Evolutionary conservation across 345 rosid genomes (phyloP), one percentile per base, ranked within the genome.

Genomic region (Hirschfeldia incana): DNA sequence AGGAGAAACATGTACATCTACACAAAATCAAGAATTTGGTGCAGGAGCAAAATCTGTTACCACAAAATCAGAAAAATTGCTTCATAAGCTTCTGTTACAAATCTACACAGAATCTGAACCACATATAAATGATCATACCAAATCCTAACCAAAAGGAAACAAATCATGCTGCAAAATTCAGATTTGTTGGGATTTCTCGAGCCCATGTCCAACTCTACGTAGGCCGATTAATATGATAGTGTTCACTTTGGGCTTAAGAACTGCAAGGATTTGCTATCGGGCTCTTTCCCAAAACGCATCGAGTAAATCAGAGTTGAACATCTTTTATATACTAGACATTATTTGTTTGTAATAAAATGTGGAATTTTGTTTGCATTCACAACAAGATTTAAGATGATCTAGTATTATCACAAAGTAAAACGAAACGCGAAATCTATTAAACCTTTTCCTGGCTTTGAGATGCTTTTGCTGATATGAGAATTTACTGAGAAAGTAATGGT

Each of bases 111-210:
- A 17, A 65, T 37, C 27, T 4, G 33, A 71, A 78, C 59, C 8
- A 10, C 21, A 28, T 2, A 34, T 36, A 60, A 42, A 69, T 27
- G 29, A 62, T 49, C 30, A 39, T 13, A 15, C 68, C 36, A 13
- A 30, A 76, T 10, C 28, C 61, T 67, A 17, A 42, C 33, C 49
- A 37, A 76, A 67, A 62, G 5, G 66, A 74, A 67, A 36, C 72
- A 55, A 28, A 57, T 28, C 26, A 27, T 15, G 37, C 12, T 63
- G 62, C 61, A 73, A 42, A n/a, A 44, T 33, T 30, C 30, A 63
- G 64, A 74, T 73, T 0, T 44, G 15, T 44, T 44, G 15, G 53
- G 53, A 12, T 44, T 44, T 44, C 1, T 44, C 53, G 53, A 44
- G 16, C 53, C 53, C 53, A 44, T 12, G n/a, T 44, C 15, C 1